Evolutionary conservation across 805 yeast species (phyloP), one percentile per base, ranked within the genome.

Genomic region (Starmera caribaea): DNA sequence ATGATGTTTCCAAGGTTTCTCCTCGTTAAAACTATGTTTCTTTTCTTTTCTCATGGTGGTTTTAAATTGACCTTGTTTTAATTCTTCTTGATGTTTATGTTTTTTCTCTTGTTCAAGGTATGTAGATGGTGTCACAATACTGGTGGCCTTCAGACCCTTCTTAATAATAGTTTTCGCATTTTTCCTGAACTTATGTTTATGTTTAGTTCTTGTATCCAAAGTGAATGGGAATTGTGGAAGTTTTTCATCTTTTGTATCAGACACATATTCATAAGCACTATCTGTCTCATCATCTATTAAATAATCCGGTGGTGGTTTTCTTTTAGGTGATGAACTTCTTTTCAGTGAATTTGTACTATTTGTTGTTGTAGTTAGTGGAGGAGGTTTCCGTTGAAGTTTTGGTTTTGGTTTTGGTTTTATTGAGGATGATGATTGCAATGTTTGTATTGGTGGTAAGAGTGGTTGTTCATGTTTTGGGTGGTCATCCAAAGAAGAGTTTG

Each of bases 1-100:
- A 59, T 87, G 97, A 51, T 81, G 79, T 51, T 89, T 88, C 96
- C 97, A 88, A 0, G 97, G 97, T 58, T 88, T 87, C 43, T 83
- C 85, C 51, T 82, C 95, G 54, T 89, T 81, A 58, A 89, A 88
- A 24, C 59, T 58, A 41, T 39, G 38, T 12, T 39, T 39, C 38
- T 46, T 50, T 38, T 52, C 53, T 34, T 51, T 55, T 29, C 58
- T 39, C 46, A 54, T 42, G 4, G 59, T 55, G 1, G 58, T 49
- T 32, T 47, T 48, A 21, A 53, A 38, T 16, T 51, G 57, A 2
- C 49, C 50, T 3, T 55, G 50, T 29, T 42, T 49, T 9, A 21
- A 36, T n/a, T 30, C 14, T 15, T 31, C 37, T 13, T 16, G 16
- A 17, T 30, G 14, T 11, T 34, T 11, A 32, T 15, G 24, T 13